Evolutionary conservation across 2,329 filamentous ascomycete species (phyloP).

Genomic region (Geoglossum cookeanum): DNA sequence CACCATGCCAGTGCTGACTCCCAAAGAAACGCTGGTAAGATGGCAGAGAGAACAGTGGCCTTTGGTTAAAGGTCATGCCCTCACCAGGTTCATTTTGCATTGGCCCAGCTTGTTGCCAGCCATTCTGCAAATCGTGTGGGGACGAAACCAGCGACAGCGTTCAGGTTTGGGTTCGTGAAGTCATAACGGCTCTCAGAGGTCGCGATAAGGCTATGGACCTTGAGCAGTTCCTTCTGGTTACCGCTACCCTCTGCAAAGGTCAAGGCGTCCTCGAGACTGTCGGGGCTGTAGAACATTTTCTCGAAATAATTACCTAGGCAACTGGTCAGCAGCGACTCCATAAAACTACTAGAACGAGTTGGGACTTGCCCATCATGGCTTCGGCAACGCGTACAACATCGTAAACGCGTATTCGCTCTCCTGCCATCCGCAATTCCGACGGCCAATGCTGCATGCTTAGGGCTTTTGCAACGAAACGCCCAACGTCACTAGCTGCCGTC

Average conservation of each 20-base stretch:
- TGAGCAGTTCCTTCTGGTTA: constrained; percentile 20
- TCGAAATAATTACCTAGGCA: constrained; percentile 17
- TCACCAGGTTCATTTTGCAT: neutral
- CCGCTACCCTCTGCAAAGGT: constrained; percentile 16
- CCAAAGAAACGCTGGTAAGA: neutral
- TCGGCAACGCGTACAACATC: constrained; percentile 38
- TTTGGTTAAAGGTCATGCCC: neutral
- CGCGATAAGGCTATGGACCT: constrained; percentile 41
- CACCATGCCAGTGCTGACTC: neutral
- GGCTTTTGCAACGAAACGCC: constrained; percentile 49
- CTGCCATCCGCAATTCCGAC: constrained; percentile 46
- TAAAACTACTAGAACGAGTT: constrained; percentile 12
- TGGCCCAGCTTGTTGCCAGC: constrained; percentile 31
- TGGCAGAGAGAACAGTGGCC: neutral
- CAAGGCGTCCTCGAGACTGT: constrained; percentile 13
- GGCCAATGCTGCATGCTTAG: constrained; percentile 49
- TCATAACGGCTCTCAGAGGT: constrained; percentile 27
- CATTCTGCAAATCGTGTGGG: constrained; percentile 35
- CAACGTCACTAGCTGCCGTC: constrained; percentile 52
- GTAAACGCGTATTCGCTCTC: constrained; percentile 30
- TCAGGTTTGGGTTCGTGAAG: constrained; percentile 37
- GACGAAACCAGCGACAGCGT: constrained; percentile 28
- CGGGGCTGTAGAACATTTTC: constrained; percentile 12
- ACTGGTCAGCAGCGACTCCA: constrained; percentile 22
- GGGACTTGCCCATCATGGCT: constrained; percentile 25